Percentiles rank a stretch among this genome's conserved stretches.
Evolutionary conservation across 2,329 filamentous ascomycete genomes (phyloP).

Genomic region (Calonectria crousiana): DNA sequence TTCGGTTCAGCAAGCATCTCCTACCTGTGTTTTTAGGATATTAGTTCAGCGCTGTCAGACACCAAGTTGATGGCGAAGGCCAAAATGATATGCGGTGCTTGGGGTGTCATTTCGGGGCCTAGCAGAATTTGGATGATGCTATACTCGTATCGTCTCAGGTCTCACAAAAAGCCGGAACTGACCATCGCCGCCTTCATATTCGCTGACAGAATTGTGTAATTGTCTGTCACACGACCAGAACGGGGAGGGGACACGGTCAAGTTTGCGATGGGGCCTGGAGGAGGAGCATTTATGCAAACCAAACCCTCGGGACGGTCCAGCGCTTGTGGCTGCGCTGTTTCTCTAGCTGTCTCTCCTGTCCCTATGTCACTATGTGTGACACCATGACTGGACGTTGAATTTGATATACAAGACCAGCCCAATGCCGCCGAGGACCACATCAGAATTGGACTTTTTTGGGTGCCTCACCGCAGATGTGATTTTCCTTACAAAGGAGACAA

Average conservation of each 20-base stretch:
- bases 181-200: not conserved
- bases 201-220: not conserved
- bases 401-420: too few relatives aligned
- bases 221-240: slow-evolving; percentile 32
- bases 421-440: not conserved
- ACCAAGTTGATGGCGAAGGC: slow-evolving; percentile 3
- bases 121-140: not conserved
- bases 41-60: slow-evolving; percentile 28
- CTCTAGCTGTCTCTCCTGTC: not conserved
- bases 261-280: not conserved
- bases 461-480: not conserved
- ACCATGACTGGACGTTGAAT: not conserved
- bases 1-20: slow-evolving; percentile 2
- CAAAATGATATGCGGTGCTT: not conserved
- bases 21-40: slow-evolving; percentile 24
- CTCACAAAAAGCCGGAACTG: slow-evolving; percentile 6
- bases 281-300: slow-evolving; percentile 29
- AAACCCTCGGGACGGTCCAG: slow-evolving; percentile 32
- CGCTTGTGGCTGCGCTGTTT: slow-evolving; percentile 16
- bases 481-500: too few relatives aligned
- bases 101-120: not conserved
- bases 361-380: not conserved
- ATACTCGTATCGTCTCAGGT: not conserved
- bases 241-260: slow-evolving; percentile 8
- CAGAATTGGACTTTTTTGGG: not conserved